Evolutionary conservation across 352 stramenopile genomes (phyloP).

Genomic region (Phytophthora ohioensis): DNA sequence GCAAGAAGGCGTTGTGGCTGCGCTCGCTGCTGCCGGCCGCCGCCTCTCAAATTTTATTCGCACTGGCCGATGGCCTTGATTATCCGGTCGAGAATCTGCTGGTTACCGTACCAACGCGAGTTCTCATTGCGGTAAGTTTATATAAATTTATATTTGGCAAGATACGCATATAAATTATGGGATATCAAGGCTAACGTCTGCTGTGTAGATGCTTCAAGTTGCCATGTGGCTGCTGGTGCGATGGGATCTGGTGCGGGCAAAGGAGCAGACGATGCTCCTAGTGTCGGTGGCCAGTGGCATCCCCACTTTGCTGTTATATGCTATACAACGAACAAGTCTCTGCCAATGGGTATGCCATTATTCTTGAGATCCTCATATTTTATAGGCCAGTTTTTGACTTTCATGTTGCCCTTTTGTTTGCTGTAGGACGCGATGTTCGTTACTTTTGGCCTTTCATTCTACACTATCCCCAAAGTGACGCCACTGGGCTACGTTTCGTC

Average conservation of each 20-base stretch:
- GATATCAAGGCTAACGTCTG: background rate
- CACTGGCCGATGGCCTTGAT: slow-evolving; percentile 74
- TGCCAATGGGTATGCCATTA: slow-evolving; percentile 75
- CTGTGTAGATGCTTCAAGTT: slow-evolving; percentile 66
- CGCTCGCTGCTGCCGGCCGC: slow-evolving; percentile 80
- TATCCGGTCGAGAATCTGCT: slow-evolving; percentile 72
- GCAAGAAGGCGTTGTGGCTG: slow-evolving; percentile 88
- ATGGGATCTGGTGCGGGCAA: slow-evolving; percentile 74
- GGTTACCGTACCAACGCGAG: slow-evolving; percentile 72
- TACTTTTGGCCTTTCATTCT: slow-evolving; percentile 87
- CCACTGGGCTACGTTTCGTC: slow-evolving; percentile 81
- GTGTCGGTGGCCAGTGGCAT: slow-evolving; percentile 80
- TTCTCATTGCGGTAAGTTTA: slow-evolving; percentile 63
- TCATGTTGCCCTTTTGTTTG: slow-evolving; percentile 3
- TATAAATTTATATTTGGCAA: slow-evolving; percentile 5
- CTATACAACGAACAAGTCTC: slow-evolving; percentile 73
- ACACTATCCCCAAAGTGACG: slow-evolving; percentile 88
- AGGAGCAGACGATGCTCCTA: slow-evolving; percentile 78
- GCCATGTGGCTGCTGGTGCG: slow-evolving; percentile 80
- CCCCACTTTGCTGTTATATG: slow-evolving; percentile 71
- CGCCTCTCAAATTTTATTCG: slow-evolving; percentile 79
- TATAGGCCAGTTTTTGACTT: slow-evolving; percentile 3
- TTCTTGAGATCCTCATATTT: slow-evolving; percentile 8
- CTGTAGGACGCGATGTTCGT: slow-evolving; percentile 81
- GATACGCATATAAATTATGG: slow-evolving; percentile 14